A percentile compares a stretch with the other conserved stretches of the same genome.
Conservation (phyloP, 129 eudicot genomes). For the Centaurea solstitialis region DNA sequence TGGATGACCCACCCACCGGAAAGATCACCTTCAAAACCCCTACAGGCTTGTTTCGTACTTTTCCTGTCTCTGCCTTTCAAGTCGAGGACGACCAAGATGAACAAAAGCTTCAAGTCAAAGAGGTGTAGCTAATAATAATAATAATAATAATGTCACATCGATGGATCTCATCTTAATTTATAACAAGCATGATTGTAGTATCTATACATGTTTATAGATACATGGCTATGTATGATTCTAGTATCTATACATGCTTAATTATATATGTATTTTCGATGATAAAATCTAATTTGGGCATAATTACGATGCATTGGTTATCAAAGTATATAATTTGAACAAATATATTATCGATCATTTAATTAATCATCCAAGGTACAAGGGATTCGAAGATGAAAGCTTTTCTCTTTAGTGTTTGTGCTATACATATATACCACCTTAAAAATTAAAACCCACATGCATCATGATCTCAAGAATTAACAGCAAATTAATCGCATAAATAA, state of each 20-base stretch:
- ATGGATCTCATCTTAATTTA: not conserved
- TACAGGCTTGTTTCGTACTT: constrained; percentile 56
- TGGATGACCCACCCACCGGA: constrained; percentile 52
- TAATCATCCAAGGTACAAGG: not conserved
- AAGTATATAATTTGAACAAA: not conserved
- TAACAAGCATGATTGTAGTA: not conserved
- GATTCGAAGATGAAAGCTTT: not conserved
- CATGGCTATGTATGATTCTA: not conserved
- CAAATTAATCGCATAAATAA: not conserved
- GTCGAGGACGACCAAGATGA: constrained; percentile 30
- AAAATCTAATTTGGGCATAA: not conserved
- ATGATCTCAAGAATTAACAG: not conserved
- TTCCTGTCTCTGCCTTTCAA: constrained; percentile 60
- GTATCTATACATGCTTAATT: too few relatives aligned
- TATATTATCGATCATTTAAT: not conserved
- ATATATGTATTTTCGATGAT: not conserved
- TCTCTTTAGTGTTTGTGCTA: not conserved
- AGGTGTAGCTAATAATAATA: constrained; percentile 33
- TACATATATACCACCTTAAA: too few relatives aligned
- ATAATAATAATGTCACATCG: not conserved
- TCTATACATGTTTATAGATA: not conserved
- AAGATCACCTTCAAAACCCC: constrained; percentile 63
- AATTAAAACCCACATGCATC: not conserved
- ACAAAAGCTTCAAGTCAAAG: constrained; percentile 32
- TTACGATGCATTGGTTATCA: not conserved